Evolutionary conservation across 257 asterid genomes (phyloP).

Genomic region (Ilex aquifolium): DNA sequence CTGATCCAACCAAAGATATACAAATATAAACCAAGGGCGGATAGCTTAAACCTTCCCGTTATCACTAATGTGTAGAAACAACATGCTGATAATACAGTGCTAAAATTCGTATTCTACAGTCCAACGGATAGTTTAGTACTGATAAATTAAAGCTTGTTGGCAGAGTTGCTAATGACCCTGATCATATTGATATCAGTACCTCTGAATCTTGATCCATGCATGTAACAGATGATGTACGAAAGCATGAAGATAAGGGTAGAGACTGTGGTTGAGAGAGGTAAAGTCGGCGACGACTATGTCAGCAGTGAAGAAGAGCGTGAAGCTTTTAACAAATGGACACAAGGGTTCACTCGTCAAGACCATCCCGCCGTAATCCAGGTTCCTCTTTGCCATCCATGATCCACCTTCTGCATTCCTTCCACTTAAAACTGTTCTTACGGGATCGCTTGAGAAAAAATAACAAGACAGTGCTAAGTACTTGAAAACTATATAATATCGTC

Average conservation of each 20-base stretch:
- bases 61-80: neutral
- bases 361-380: constrained; percentile 50
- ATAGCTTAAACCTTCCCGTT: neutral
- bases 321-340: constrained; percentile 27
- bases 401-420: neutral
- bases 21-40: too few relatives aligned
- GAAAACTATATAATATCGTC: neutral
- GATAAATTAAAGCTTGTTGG: too few relatives aligned
- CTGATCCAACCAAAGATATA: too few relatives aligned
- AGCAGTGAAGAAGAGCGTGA: constrained; percentile 24
- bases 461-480: neutral
- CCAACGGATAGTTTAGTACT: too few relatives aligned
- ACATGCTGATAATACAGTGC: too few relatives aligned
- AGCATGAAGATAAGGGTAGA: constrained; percentile 2
- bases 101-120: too few relatives aligned
- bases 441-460: neutral
- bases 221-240: constrained; percentile 39
- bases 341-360: constrained; percentile 32
- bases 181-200: too few relatives aligned
- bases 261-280: constrained; percentile 29
- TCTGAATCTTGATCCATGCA: neutral
- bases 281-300: constrained; percentile 30
- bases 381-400: neutral
- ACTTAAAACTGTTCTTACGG: neutral
- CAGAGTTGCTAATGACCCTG: too few relatives aligned